Percentiles rank a stretch among this genome's conserved stretches.
These are phyloP conservation scores for Eleusine indica DNA, from an alignment of 176 grass and related monocot genomes.

Conservation along the genomic window DNA sequence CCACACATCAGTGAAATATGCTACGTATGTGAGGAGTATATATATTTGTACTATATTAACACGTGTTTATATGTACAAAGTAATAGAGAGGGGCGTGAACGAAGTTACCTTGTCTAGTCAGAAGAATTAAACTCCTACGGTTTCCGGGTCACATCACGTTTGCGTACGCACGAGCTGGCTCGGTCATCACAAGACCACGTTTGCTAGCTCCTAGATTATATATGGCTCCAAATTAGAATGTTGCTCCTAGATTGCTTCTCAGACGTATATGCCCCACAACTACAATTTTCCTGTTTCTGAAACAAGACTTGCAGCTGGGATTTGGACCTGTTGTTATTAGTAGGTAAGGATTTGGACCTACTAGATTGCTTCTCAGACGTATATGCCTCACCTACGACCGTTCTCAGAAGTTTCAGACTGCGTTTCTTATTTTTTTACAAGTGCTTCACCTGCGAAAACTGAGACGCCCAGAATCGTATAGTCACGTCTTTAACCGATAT, in stretches of 20 bases:
- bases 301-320: background rate
- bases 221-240: background rate
- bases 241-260: background rate
- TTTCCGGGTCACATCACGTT: background rate
- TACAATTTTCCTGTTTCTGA: background rate
- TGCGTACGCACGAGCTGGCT: background rate
- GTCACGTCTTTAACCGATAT: too few species aligned
- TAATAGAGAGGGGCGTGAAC: too few species aligned
- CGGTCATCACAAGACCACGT: background rate
- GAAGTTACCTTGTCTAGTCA: background rate
- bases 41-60: too few species aligned
- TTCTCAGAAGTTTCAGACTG: background rate
- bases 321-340: background rate
- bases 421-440: too few species aligned
- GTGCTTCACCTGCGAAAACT: too few species aligned
- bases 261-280: background rate
- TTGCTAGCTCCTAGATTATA: background rate
- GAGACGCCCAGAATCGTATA: too few species aligned
- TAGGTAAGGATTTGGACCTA: too few species aligned
- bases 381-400: background rate
- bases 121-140: slow-evolving; percentile 28
- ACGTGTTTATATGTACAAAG: background rate
- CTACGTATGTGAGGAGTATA: too few species aligned
- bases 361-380: too few species aligned
- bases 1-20: too few species aligned